These are phyloP conservation scores for Penicillium samsonianum DNA, from an alignment of 495 filamentous ascomycete species.

Conservation along the genomic window DNA sequence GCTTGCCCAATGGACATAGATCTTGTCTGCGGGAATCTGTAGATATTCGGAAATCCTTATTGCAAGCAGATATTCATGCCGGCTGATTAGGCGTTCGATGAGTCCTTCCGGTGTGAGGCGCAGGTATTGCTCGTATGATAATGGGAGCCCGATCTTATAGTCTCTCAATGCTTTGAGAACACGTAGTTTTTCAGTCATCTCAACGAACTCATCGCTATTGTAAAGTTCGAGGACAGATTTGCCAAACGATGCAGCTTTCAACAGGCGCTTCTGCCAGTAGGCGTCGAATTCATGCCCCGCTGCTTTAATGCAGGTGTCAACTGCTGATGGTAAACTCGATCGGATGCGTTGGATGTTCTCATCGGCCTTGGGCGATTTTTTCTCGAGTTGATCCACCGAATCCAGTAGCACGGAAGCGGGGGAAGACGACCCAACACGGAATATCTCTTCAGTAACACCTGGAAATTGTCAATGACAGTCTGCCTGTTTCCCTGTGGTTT, in stretches of 20 bases:
- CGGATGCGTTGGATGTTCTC: constrained; percentile 95
- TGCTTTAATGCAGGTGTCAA: constrained; percentile 87
- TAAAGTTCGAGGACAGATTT: constrained; percentile 97
- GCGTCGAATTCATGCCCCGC: constrained; percentile 87
- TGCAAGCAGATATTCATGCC: constrained; percentile 89
- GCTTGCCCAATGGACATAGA: constrained; percentile 95
- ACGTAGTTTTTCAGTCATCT: constrained; percentile 93
- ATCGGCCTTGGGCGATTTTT: constrained; percentile 93
- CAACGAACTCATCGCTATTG: constrained; percentile 96
- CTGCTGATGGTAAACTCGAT: constrained; percentile 81
- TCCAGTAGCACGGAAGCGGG: constrained; percentile 89
- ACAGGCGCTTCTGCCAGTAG: constrained; percentile 90
- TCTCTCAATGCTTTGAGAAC: constrained; percentile 90
- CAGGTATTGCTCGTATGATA: constrained; percentile 91
- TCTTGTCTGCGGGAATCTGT: constrained; percentile 79
- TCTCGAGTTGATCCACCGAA: constrained; percentile 87
- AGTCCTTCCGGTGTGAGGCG: constrained; percentile 86
- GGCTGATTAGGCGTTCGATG: constrained; percentile 79
- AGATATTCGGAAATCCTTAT: constrained; percentile 88
- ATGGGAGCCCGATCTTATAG: constrained; percentile 83
- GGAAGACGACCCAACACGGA: constrained; percentile 80
- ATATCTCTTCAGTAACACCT: constrained; percentile 84
- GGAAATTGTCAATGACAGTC: background rate
- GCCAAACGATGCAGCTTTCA: constrained; percentile 94
- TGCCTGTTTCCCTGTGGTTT: background rate